phyloP scores from a whole-genome alignment of 2,329 filamentous ascomycete species.

The Macrophomina pseudophaseolina region DNA sequence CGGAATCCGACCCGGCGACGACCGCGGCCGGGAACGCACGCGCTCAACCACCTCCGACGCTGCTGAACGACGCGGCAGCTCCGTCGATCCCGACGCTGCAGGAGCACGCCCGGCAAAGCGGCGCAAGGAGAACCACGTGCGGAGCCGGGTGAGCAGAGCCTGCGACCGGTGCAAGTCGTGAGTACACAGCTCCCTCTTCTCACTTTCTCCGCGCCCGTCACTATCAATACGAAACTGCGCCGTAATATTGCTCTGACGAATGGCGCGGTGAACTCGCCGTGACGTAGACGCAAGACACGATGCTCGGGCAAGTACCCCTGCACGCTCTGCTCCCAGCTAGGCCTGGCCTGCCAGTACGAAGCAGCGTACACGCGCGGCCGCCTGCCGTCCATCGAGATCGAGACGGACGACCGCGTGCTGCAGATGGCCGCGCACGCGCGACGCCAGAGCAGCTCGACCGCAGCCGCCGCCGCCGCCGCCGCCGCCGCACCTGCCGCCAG shows the following conservation, averaged over 20 bases:
- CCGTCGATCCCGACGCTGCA: neutral
- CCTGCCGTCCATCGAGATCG: constrained; percentile 47
- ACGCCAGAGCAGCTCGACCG: neutral
- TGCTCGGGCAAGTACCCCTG: constrained; percentile 45
- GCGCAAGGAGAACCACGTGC: constrained; percentile 42
- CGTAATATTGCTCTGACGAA: neutral
- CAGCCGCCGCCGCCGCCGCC: neutral
- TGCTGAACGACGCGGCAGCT: neutral
- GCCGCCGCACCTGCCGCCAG: neutral
- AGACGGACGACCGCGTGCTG: constrained; percentile 31
- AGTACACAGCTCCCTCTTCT: constrained; percentile 27
- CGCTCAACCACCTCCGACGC: neutral
- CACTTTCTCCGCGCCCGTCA: neutral
- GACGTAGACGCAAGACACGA: constrained; percentile 43
- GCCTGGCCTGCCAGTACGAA: constrained; percentile 54
- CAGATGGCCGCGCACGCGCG: constrained; percentile 9
- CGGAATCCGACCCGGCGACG: neutral
- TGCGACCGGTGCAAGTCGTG: constrained; percentile 58
- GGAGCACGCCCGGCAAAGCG: constrained; percentile 33
- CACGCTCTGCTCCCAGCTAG: constrained; percentile 38
- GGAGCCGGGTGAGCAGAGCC: constrained; percentile 53
- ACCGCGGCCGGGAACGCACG: neutral
- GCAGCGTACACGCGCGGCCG: constrained; percentile 57
- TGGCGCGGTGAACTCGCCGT: neutral
- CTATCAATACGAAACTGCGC: too few relatives aligned